Evolutionary conservation across 2,329 filamentous ascomycete species (phyloP), one percentile per base, ranked within the genome.

Genomic region (Cadophora sp.): DNA sequence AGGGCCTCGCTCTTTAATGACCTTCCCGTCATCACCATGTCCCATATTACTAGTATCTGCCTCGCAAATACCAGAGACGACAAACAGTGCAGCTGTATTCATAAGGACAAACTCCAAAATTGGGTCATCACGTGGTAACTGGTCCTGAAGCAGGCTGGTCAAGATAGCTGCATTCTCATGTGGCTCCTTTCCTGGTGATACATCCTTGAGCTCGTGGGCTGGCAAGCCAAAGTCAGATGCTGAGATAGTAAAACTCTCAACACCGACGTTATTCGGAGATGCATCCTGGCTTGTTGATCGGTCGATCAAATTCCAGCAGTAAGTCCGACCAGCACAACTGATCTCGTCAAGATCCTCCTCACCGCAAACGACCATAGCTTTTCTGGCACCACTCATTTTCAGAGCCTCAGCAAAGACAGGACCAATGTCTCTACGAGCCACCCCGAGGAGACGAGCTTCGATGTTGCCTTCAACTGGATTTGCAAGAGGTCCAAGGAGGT

Each of bases 341-440:
- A 99, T 88, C 82, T 99, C 96, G 78, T 99, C 96, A 34, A 99
- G 88, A 74, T 98, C 93, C 81, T 98, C 97, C 73, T 92, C 91
- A 53, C 96, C 96, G 77, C 95, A 99, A 22, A 98, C 92, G 26
- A 99, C 87, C 80, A 99, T 83, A 2, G 92, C 94, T 80, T 97
- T 98, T 71, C 84, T 89, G 51, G 89, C 89, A 29, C 94, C 94
- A 19, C 88, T 87, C 73, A 96, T 85, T 43, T 86, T 86, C 62
- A 99, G 82, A 0, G 95, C 93, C 73, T 97, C 92, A 1, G 92
- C 92, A 78, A 97, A 99, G 9, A 97, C 91, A 1, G 91, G 91
- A 0, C 95, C 96, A 24, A 99, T 89, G 74, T 94, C 92, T 77
- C 91, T 88, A 70, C 96, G 89, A 19, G 94, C 95, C 31, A 99